Evolutionary conservation across 495 filamentous ascomycete species (phyloP).

Genomic region (Tuber brumale): DNA sequence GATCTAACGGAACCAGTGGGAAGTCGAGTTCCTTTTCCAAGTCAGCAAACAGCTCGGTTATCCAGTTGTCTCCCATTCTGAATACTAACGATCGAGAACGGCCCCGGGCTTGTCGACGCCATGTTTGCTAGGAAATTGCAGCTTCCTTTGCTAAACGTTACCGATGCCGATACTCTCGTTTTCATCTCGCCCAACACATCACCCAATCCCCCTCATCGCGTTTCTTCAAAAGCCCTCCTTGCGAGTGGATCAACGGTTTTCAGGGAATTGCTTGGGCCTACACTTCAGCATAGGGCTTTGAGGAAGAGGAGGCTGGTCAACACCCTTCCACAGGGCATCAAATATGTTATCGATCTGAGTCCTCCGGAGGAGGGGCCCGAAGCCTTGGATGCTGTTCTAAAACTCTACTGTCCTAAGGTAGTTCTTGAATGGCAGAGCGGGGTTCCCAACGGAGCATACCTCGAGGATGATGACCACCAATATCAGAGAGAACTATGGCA

Average conservation of each 20-base stretch:
- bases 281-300: constrained; percentile 42
- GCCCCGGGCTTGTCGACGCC: background rate
- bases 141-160: constrained; percentile 22
- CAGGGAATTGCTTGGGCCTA: constrained; percentile 44
- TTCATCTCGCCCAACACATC: constrained; percentile 19
- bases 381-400: constrained; percentile 48
- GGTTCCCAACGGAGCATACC: constrained; percentile 16
- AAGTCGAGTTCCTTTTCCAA: background rate
- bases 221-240: constrained; percentile 28
- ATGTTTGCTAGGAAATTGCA: constrained; percentile 1
- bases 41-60: background rate
- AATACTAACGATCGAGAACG: background rate
- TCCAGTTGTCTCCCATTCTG: background rate
- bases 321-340: constrained; percentile 45
- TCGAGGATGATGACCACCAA: constrained; percentile 25
- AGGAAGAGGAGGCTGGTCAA: constrained; percentile 30
- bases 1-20: background rate
- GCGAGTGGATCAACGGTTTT: constrained; percentile 45
- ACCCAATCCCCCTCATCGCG: constrained; percentile 23
- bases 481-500: background rate
- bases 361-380: constrained; percentile 51
- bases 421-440: constrained; percentile 47
- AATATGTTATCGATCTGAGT: constrained; percentile 54
- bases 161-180: constrained; percentile 30
- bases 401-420: constrained; percentile 49